A percentile compares a stretch with the other conserved stretches of the same genome.
These are phyloP conservation scores for Dacryopinax primogenitus DNA, from an alignment of 768 basidiomycete species.

Conservation along the genomic window DNA sequence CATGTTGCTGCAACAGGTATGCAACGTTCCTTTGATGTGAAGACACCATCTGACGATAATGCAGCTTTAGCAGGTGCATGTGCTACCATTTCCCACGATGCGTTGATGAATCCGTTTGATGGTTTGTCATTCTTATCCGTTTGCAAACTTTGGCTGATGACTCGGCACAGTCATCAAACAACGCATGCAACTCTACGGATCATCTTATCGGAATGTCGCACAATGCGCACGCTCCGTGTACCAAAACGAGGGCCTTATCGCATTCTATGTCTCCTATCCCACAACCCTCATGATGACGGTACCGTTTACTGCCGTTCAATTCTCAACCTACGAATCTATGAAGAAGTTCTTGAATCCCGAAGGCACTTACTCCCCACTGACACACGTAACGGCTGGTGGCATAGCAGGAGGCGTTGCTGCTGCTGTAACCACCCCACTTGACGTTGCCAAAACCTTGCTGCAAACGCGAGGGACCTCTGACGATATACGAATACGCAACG, in stretches of 20 bases:
- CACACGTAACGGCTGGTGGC: slow-evolving; percentile 86
- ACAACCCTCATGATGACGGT: slow-evolving; percentile 94
- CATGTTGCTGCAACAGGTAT: slow-evolving; percentile 82
- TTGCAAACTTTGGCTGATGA: neutral
- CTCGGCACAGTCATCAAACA: slow-evolving; percentile 79
- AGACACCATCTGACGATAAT: neutral
- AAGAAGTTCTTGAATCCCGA: slow-evolving; percentile 77
- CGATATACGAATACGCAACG: slow-evolving; percentile 72
- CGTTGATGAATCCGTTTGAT: slow-evolving; percentile 99
- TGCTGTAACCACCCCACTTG: slow-evolving; percentile 89
- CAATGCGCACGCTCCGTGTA: slow-evolving; percentile 80
- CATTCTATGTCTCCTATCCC: slow-evolving; percentile 98
- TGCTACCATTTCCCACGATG: slow-evolving; percentile 90
- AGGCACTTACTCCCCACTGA: slow-evolving; percentile 78
- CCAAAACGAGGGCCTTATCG: slow-evolving; percentile 66
- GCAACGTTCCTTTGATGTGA: slow-evolving; percentile 24
- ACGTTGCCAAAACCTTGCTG: slow-evolving; percentile 93
- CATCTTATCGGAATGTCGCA: slow-evolving; percentile 74
- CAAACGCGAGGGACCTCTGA: slow-evolving; percentile 88
- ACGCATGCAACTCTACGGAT: slow-evolving; percentile 95
- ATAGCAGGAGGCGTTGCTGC: slow-evolving; percentile 88
- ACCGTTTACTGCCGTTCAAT: slow-evolving; percentile 97
- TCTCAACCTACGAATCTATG: slow-evolving; percentile 87
- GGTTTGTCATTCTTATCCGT: slow-evolving; percentile 40
- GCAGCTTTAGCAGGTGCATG: slow-evolving; percentile 83